These are phyloP conservation scores for Globisporangium cederbergense DNA, from an alignment of 352 stramenopile genomes.

Conservation along the genomic window DNA sequence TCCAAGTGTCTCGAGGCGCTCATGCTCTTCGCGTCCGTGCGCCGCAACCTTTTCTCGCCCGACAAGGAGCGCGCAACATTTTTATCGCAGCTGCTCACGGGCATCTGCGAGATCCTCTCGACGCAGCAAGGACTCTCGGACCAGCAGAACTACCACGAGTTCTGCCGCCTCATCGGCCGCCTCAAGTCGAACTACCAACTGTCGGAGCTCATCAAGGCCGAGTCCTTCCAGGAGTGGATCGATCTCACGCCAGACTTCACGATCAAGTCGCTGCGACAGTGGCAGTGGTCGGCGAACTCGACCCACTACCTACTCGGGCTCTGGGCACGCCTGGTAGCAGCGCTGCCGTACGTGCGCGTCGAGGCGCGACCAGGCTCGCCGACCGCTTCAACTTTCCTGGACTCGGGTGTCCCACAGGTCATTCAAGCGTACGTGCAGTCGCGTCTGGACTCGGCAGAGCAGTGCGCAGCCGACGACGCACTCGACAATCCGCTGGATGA, in stretches of 20 bases:
- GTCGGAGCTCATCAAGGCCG: constrained; percentile 95
- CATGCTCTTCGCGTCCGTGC: constrained; percentile 94
- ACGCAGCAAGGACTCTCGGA: constrained; percentile 96
- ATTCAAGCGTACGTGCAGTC: constrained; percentile 96
- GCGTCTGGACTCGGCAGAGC: constrained; percentile 93
- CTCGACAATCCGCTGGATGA: constrained; percentile 97
- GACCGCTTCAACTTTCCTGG: constrained; percentile 61
- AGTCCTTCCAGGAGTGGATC: constrained; percentile 97
- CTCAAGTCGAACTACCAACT: constrained; percentile 99
- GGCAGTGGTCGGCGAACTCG: constrained; percentile 92
- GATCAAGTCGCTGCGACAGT: constrained; percentile 95
- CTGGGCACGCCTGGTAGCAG: constrained; percentile 95
- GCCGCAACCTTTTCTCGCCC: constrained; percentile 95
- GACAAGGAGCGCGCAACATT: constrained; percentile 96
- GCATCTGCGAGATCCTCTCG: constrained; percentile 93
- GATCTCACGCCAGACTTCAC: constrained; percentile 95
- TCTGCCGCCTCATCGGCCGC: constrained; percentile 95
- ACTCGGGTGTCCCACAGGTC: constrained; percentile 79
- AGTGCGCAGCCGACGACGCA: constrained; percentile 90
- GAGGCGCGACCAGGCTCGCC: constrained; percentile 56
- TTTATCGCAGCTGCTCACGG: constrained; percentile 90
- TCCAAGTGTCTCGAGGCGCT: constrained; percentile 95
- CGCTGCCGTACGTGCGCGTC: constrained; percentile 93
- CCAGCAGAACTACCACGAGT: constrained; percentile 99
- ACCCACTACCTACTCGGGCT: constrained; percentile 97